Base-by-base conservation (phyloP, 768 basidiomycete species). In the Suillus variegatus region DNA sequence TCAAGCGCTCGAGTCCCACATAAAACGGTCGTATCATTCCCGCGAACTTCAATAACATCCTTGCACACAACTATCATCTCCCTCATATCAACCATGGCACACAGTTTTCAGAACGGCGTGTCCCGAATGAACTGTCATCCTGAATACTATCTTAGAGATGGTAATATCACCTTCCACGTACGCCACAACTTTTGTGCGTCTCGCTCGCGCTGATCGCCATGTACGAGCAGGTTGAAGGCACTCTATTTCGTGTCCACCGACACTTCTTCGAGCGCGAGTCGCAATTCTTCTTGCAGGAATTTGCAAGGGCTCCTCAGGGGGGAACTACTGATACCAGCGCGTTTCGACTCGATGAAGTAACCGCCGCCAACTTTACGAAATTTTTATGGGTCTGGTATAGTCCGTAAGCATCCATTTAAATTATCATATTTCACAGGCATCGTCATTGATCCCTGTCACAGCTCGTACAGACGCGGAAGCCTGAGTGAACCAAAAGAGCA, bases 351-450 rank as follows among this genome's bases (percentile, higher is more conserved):
- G 66, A 81, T 1, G 0, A 7, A 2, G 76, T 82, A 2, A 75
- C 72, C 0, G 67, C 75, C 0, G 63, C 72, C 0, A 78, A 84
- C 0, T 87, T 88, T 61, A 79, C 80, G 0, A 73, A 72, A 0
- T 78, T 88, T 0, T 70, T 87, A 0, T 86, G 85, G 81, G 80
- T 87, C 0, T 87, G 86, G 69, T 88, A 88, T 60, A 85, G 86
- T 51, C 80, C 80, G 84, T 86, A 66, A 69, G 82, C 2, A 16
- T 28, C 6, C 69, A 2, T 51, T 16, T 1, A 9, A 52, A 14
- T 35, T 9, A 40, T 40, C 9, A 41, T 12, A 13, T 14, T 14
- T 28, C 8, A 35, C 44, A n/a, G 32, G 36, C 25, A 32, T 60
- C 25, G 25, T 13, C 1, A 28, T 28, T 60, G 6, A 60, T 28